These are phyloP conservation scores for Avena sativa DNA, from an alignment of 176 grass and related monocot species.

Conservation along the genomic window DNA sequence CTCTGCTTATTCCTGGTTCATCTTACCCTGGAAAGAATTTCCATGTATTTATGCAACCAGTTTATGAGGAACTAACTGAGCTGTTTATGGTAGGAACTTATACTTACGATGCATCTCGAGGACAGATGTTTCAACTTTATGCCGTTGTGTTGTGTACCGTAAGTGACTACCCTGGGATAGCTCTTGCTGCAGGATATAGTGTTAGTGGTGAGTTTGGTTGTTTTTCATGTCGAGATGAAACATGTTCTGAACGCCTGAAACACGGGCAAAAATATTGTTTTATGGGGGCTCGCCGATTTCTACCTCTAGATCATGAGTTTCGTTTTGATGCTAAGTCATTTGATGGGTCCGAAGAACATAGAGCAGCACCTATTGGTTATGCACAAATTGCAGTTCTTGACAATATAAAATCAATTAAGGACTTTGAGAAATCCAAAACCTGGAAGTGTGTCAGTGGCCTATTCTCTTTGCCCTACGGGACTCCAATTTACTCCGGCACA, in stretches of 20 bases:
- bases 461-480: not conserved
- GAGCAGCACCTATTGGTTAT: not conserved
- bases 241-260: not conserved
- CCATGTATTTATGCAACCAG: slow-evolving; percentile 16
- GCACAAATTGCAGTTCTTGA: not conserved
- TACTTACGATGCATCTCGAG: slow-evolving; percentile 32
- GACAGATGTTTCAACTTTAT: not conserved
- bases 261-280: not conserved
- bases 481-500: not conserved
- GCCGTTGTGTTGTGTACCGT: too few relatives aligned
- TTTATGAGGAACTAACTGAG: slow-evolving; percentile 29
- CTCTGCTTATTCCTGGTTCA: not conserved
- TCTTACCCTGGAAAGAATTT: slow-evolving; percentile 1
- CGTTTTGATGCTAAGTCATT: too few relatives aligned
- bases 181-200: not conserved
- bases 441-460: not conserved
- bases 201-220: not conserved
- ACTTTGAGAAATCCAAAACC: not conserved
- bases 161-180: too few relatives aligned
- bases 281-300: not conserved
- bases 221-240: slow-evolving; percentile 7
- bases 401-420: not conserved
- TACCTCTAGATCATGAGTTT: not conserved
- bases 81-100: not conserved
- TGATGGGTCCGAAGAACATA: too few relatives aligned